Conservation (phyloP, 768 basidiomycete species). For the Cyclocybe aegerita region DNA sequence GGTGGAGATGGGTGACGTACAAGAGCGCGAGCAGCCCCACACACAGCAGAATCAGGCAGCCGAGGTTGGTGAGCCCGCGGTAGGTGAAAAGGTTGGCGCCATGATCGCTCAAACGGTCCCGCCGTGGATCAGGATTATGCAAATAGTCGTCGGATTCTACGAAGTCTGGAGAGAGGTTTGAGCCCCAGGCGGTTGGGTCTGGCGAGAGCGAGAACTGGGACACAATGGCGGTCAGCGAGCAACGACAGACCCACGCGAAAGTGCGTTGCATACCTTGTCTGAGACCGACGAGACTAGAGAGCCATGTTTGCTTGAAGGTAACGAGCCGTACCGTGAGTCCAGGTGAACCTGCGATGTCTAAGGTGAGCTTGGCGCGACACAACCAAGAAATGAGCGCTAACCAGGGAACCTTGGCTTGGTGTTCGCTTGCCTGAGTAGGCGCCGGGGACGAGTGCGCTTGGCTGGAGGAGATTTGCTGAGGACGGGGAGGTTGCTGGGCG, state of each 20-base stretch:
- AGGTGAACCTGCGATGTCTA: too few species aligned
- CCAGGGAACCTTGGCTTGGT: slow-evolving; percentile 39
- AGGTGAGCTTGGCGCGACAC: neutral
- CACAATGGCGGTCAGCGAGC: slow-evolving; percentile 1
- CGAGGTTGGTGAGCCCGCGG: slow-evolving; percentile 71
- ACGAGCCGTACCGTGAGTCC: too few species aligned
- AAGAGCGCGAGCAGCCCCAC: slow-evolving; percentile 57
- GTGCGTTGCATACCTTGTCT: slow-evolving; percentile 46
- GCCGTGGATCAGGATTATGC: slow-evolving; percentile 71
- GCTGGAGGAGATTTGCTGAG: slow-evolving; percentile 49
- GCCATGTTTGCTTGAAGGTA: slow-evolving; percentile 1
- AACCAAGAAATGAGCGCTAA: slow-evolving; percentile 23
- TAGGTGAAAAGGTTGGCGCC: slow-evolving; percentile 53
- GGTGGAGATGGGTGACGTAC: slow-evolving; percentile 35
- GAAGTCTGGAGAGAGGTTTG: slow-evolving; percentile 56
- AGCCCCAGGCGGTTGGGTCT: slow-evolving; percentile 73
- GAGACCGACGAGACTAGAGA: slow-evolving; percentile 46
- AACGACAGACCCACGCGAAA: neutral
- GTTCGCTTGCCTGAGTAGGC: slow-evolving; percentile 4
- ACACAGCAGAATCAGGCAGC: slow-evolving; percentile 60
- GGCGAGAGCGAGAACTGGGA: slow-evolving; percentile 70
- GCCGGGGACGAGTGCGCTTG: neutral
- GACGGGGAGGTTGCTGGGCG: slow-evolving; percentile 44
- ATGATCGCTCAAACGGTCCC: slow-evolving; percentile 55
- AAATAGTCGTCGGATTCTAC: slow-evolving; percentile 67